Evolutionary conservation across 2,329 filamentous ascomycete genomes (phyloP).

Genomic region (Nemania sp.): DNA sequence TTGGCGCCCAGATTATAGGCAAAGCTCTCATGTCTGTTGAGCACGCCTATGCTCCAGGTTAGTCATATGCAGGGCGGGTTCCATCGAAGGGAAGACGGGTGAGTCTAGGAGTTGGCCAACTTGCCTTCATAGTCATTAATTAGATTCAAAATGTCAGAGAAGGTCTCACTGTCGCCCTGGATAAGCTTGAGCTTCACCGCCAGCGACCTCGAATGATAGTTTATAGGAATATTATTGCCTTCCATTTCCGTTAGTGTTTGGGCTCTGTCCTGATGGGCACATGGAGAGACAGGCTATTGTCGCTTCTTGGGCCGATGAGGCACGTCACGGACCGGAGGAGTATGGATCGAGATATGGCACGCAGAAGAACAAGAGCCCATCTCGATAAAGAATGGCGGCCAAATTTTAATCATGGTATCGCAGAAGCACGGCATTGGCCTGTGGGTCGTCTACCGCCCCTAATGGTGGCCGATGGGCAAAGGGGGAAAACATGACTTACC

Average conservation of each 20-base stretch:
- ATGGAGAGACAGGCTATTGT: background rate
- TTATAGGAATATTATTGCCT: constrained; percentile 50
- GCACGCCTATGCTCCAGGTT: constrained; percentile 58
- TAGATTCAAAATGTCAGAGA: constrained; percentile 72
- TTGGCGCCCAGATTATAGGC: constrained; percentile 84
- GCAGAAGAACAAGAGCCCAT: constrained; percentile 7
- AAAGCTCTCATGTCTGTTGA: constrained; percentile 84
- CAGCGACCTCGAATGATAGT: constrained; percentile 55
- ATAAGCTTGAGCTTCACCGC: constrained; percentile 54
- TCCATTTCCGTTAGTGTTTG: constrained; percentile 34
- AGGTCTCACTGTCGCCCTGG: constrained; percentile 65
- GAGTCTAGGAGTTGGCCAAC: constrained; percentile 15
- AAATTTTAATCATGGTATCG: constrained; percentile 15
- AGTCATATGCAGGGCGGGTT: background rate
- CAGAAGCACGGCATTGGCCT: constrained; percentile 22
- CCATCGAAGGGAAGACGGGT: background rate
- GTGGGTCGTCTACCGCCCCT: constrained; percentile 21
- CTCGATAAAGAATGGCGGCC: constrained; percentile 14
- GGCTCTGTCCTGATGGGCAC: constrained; percentile 2
- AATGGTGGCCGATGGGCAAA: constrained; percentile 7
- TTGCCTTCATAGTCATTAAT: constrained; percentile 77
- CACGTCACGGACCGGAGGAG: constrained; percentile 5
- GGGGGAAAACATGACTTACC: constrained; percentile 45
- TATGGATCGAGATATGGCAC: constrained; percentile 9
- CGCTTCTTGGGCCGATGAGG: constrained; percentile 11